Evolutionary conservation across 371 early-diverging fungal species (phyloP), one percentile per base, ranked within the genome.

Genomic region (Apophysomyces trapeziformis): DNA sequence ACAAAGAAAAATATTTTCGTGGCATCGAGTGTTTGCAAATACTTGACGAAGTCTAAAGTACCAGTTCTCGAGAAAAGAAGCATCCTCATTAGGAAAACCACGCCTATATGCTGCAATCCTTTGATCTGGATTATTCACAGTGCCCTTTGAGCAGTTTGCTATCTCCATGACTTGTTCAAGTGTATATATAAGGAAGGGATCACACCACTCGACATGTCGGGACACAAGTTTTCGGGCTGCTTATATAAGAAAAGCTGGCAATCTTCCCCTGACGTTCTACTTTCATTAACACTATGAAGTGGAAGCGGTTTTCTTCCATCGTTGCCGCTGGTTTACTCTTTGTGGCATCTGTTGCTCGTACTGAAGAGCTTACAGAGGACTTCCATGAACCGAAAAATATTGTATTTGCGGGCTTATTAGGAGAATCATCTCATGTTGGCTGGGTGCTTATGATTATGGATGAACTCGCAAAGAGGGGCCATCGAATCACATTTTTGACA

Each of bases 341-440:
- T 11, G 21, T 50, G 5, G n/a, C n/a, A 18, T 4, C 21, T 6
- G 4, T 1, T 7, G 54, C 21, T 7, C 21, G 21, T 4, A 21
- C 54, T 21, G 21, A n/a, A 21, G 18, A 21, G 5, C 54, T 50
- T 5, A 7, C 21, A 16, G 54, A 50, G 21, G 21, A 21, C 21
- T 67, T 38, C 37, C 61, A 26, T 38, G 16, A 38, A 13, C 45
- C 69, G 12, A 63, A 64, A 18, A 58, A 63, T 7, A 61, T 68
- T 9, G 26, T 64, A 4, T 60, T 68, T 57, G 32, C 56, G 7
- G 18, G 38, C 21, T 16, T 32, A 1, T 0, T 41, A 4, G 69
- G 69, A 38, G 69, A 64, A 16, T 60, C 65, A 39, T 60, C 64
- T 4, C 69, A 68, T 56, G 61, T 41, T 9, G 41, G 16, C 56